These are phyloP conservation scores for Saccharum spontaneum DNA, from an alignment of 176 grass and related monocot genomes.

Conservation along the genomic window DNA sequence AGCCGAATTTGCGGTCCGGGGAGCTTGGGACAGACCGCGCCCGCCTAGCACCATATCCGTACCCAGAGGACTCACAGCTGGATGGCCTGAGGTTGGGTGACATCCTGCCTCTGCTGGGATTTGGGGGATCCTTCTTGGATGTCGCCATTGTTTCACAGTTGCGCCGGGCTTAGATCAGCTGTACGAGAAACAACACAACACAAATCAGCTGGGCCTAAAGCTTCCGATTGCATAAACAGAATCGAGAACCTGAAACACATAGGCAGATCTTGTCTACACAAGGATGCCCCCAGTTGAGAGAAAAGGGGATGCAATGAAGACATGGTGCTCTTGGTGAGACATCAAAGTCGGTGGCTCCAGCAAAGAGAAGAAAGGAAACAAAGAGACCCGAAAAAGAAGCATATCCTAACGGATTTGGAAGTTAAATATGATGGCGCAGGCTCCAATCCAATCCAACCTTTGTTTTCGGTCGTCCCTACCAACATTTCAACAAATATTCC, in stretches of 20 bases:
- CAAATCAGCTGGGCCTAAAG: constrained; percentile 6
- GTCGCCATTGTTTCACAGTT: constrained; percentile 38
- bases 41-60: constrained; percentile 18
- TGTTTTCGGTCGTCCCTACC: constrained; percentile 5
- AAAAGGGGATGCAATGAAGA: background rate
- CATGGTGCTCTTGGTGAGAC: constrained; percentile 17
- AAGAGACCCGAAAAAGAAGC: background rate
- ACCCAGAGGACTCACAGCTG: constrained; percentile 35
- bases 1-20: constrained; percentile 37
- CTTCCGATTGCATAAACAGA: background rate
- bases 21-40: constrained; percentile 41
- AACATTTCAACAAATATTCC: constrained; percentile 32
- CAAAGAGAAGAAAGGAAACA: constrained; percentile 22
- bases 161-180: constrained; percentile 24
- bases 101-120: constrained; percentile 32
- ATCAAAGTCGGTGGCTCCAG: constrained; percentile 43
- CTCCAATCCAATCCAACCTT: constrained; percentile 33
- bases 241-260: background rate
- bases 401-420: constrained; percentile 29
- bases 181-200: background rate
- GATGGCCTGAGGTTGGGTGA: constrained; percentile 39
- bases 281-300: background rate
- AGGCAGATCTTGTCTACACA: background rate
- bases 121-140: constrained; percentile 43
- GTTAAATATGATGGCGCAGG: constrained; percentile 31